phyloP scores from a whole-genome alignment of 306 rosid species.

The Purshia tridentata region DNA sequence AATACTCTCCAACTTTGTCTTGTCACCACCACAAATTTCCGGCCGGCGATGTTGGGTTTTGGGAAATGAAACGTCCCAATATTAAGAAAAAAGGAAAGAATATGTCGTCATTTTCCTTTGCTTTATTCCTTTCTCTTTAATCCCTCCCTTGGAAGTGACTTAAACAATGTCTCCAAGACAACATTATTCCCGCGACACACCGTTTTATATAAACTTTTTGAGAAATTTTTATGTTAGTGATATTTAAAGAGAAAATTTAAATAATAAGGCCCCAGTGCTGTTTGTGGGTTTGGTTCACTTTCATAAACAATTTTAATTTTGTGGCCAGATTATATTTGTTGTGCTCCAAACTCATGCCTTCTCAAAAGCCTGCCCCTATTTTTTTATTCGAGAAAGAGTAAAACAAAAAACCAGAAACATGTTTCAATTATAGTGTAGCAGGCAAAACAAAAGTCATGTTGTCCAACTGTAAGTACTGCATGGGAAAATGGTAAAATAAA shows the following conservation, averaged over 20 bases:
- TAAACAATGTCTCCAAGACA: not conserved
- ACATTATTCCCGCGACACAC: not conserved
- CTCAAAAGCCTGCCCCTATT: too few species aligned
- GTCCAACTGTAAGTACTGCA: not conserved
- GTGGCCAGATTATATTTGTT: too few species aligned
- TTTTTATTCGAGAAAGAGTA: too few species aligned
- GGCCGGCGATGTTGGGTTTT: too few species aligned
- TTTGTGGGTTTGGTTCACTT: not conserved
- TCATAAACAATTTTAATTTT: too few species aligned
- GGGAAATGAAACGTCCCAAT: too few species aligned
- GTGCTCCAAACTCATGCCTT: too few species aligned
- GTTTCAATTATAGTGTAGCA: not conserved
- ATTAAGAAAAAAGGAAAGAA: not conserved
- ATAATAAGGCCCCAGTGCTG: not conserved
- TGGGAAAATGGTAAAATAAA: not conserved
- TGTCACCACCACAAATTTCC: not conserved
- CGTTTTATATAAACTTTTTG: not conserved
- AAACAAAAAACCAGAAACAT: too few species aligned
- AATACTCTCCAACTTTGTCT: not conserved
- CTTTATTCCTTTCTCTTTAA: not conserved
- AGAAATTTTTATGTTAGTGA: not conserved
- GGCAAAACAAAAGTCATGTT: not conserved
- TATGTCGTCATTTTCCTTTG: conserved; percentile 4
- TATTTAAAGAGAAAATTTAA: not conserved
- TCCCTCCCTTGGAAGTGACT: too few species aligned